These are phyloP conservation scores for Isabelozyma heimii DNA, from an alignment of 805 yeast genomes.

Conservation along the genomic window DNA sequence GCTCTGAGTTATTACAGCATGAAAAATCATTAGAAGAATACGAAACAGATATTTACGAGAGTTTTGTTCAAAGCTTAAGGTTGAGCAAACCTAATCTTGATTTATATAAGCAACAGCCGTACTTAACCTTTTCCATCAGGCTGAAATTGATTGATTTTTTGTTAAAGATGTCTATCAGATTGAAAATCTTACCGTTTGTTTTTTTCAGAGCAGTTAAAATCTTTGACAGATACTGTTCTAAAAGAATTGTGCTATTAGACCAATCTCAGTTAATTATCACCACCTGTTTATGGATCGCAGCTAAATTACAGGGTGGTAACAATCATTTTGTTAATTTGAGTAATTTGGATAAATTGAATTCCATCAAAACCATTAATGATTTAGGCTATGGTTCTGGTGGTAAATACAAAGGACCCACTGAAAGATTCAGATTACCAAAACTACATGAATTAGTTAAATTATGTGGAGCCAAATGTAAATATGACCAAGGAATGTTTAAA, in stretches of 20 bases:
- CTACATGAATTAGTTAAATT: slow-evolving; percentile 66
- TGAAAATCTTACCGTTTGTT: slow-evolving; percentile 66
- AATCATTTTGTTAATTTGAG: slow-evolving; percentile 56
- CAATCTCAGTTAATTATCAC: slow-evolving; percentile 90
- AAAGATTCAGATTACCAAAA: slow-evolving; percentile 72
- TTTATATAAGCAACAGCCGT: slow-evolving; percentile 85
- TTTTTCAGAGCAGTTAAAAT: slow-evolving; percentile 67
- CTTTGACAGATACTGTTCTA: slow-evolving; percentile 89
- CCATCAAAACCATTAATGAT: slow-evolving; percentile 32
- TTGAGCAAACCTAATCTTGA: slow-evolving; percentile 45
- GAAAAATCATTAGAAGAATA: slow-evolving; percentile 48
- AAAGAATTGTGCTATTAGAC: slow-evolving; percentile 76
- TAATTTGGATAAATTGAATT: slow-evolving; percentile 18
- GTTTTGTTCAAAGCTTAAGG: slow-evolving; percentile 30
- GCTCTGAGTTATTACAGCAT: slow-evolving; percentile 49
- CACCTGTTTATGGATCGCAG: slow-evolving; percentile 89
- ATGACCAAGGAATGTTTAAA: slow-evolving; percentile 45
- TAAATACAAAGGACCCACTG: slow-evolving; percentile 65
- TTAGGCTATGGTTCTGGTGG: slow-evolving; percentile 53
- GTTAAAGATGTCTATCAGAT: slow-evolving; percentile 63
- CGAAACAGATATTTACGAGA: slow-evolving; percentile 45
- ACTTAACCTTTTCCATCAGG: slow-evolving; percentile 70
- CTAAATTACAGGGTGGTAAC: slow-evolving; percentile 78
- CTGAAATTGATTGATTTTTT: slow-evolving; percentile 75
- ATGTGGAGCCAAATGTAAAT: slow-evolving; percentile 62